A percentile compares a stretch with the other conserved stretches of the same genome.
Evolutionary conservation across 306 rosid species (phyloP).

Genomic region (Erythrophleum fordii): DNA sequence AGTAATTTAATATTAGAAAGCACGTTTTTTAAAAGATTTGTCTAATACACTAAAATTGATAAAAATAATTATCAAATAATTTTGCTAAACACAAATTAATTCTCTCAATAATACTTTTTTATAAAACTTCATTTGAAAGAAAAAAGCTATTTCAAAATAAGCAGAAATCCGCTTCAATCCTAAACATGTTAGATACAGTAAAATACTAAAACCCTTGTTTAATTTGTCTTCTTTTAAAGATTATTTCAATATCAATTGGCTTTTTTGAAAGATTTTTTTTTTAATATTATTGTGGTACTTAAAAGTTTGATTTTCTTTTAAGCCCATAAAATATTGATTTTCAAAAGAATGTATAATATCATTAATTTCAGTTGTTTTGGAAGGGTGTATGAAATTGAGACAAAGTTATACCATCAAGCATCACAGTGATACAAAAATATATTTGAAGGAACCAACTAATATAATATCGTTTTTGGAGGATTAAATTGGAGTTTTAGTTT

Average conservation of each 20-base stretch:
- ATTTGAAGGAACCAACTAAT: not conserved
- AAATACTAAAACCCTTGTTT: not conserved
- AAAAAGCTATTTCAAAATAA: not conserved
- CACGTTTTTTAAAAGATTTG: not conserved
- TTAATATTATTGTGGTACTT: not conserved
- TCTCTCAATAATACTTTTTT: not conserved
- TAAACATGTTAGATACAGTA: not conserved
- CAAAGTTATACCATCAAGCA: not conserved
- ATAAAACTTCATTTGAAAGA: not conserved
- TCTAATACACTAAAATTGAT: not conserved
- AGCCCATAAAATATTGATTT: not conserved
- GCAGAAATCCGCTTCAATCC: not conserved
- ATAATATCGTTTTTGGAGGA: not conserved
- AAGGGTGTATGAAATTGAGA: not conserved
- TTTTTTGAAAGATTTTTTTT: not conserved
- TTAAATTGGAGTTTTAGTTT: not conserved
- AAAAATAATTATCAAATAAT: not conserved
- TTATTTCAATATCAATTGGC: not conserved
- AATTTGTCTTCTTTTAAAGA: not conserved
- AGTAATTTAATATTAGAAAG: not conserved
- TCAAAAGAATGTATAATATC: not conserved
- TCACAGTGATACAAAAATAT: not conserved
- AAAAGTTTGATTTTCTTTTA: not conserved
- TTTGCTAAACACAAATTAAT: not conserved
- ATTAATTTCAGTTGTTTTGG: not conserved